A percentile compares a stretch with the other conserved stretches of the same genome.
phyloP scores from a whole-genome alignment of 1,284 basidiomycete genomes.

The Ceratobasidium sp. region DNA sequence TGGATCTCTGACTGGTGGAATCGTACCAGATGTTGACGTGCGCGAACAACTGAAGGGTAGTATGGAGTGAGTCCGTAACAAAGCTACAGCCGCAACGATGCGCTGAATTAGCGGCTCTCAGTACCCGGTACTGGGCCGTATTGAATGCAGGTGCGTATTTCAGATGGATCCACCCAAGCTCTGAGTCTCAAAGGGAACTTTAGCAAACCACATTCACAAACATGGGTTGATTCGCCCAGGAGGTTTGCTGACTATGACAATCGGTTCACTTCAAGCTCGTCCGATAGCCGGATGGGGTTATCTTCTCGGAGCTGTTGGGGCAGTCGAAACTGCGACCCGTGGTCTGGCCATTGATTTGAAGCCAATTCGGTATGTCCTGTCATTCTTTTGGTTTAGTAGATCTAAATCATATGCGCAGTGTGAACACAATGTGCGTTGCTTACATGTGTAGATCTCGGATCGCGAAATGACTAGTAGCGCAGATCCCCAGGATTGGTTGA shows the following conservation, averaged over 20 bases:
- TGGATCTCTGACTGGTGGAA: not conserved
- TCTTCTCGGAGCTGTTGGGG: not conserved
- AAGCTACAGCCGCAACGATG: not conserved
- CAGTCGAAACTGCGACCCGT: slow-evolving; percentile 23
- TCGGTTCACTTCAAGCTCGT: not conserved
- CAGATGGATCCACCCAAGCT: no score
- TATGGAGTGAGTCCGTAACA: not conserved
- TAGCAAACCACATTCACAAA: slow-evolving; percentile 19
- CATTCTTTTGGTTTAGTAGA: no score
- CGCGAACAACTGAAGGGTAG: not conserved
- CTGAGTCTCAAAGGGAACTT: no score
- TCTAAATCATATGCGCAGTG: no score
- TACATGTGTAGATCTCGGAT: no score
- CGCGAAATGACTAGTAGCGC: not conserved
- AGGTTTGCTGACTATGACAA: slow-evolving; percentile 9
- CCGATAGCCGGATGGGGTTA: not conserved
- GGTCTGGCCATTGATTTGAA: slow-evolving; percentile 19
- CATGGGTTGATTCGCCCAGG: slow-evolving; percentile 1
- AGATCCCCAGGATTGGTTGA: slow-evolving; percentile 32
- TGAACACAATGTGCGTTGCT: slow-evolving; percentile 25
- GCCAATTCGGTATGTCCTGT: slow-evolving; percentile 1
- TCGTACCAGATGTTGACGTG: not conserved
- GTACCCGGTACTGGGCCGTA: not conserved
- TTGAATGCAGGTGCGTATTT: not conserved
- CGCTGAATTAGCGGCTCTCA: not conserved